phyloP scores from a whole-genome alignment of 306 rosid species.

The Cyclanthera cordifolia region DNA sequence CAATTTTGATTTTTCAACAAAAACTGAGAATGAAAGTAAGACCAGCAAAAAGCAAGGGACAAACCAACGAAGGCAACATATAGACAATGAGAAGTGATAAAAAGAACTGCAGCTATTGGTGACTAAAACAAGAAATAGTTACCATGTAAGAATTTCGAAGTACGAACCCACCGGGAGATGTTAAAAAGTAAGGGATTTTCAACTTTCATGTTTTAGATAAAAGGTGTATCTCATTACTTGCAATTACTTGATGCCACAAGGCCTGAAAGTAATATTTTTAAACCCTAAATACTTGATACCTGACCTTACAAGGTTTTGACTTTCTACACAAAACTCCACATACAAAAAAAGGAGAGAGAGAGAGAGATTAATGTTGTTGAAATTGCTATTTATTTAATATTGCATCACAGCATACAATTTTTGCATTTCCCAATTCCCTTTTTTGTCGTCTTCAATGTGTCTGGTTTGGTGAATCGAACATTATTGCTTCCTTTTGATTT shows the following conservation, averaged over 20 bases:
- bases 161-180: not conserved
- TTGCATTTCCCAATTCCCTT: not conserved
- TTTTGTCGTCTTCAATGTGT: not conserved
- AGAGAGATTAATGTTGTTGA: not conserved
- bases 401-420: not conserved
- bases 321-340: not conserved
- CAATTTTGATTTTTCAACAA: too few species aligned
- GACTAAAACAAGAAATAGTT: too few species aligned
- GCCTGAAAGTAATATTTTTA: not conserved
- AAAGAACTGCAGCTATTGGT: too few species aligned
- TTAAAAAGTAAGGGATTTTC: not conserved
- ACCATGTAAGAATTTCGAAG: too few species aligned
- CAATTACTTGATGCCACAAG: not conserved
- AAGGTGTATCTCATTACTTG: not conserved
- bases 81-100: too few species aligned
- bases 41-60: too few species aligned
- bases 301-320: not conserved
- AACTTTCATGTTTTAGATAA: not conserved
- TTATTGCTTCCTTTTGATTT: slow-evolving; percentile 1
- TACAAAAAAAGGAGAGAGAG: not conserved
- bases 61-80: too few species aligned
- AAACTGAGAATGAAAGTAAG: too few species aligned
- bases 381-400: not conserved
- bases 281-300: not conserved
- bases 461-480: not conserved